Base-by-base conservation (phyloP, 352 stramenopile genomes). In the Blastocystis sp. region DNA sequence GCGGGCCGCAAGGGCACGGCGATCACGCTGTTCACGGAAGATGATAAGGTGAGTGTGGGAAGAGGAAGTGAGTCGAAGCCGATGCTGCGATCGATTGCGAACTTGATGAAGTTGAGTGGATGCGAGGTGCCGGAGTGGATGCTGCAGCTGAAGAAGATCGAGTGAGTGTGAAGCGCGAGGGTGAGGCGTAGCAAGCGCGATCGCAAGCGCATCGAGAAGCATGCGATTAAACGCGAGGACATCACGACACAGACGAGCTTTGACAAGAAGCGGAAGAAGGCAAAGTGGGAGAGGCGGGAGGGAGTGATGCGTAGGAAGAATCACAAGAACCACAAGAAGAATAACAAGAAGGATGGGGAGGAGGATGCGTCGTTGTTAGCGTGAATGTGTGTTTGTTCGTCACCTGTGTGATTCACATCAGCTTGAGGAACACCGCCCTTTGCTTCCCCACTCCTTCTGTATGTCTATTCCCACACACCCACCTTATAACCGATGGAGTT, bases 101-200 rank as follows among this genome's bases (percentile, higher is more conserved):
- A 99, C 88, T 94, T 99, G 60, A 98, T 98, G 94, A 96, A 97
- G 89, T 91, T 98, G n/a, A 97, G 93, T 67, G 96, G 96, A 45
- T 98, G 95, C 89, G 93, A 98, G 23, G 95, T 99, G 17, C 95
- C 95, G 17, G 93, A 97, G 52, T 99, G 96, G 96, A 99, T 99
- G 96, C 92, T 98, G 53, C 93, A 93, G 88, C 91, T 99, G 59
- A 97, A 97, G 90, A 96, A 90, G 84, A 88, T 76, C 11, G 52
- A 88, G n/a, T 76, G 66, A 34, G 88, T 53, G 52, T 23, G 56
- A 2, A 21, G 28, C 17, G 11, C 7, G 60, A 10, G 23, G 28
- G 67, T 80, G 52, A 80, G 11, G 21, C 34, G 41, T 43, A 79
- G 78, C 66, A 77, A 76, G 76, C 90, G 91, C 48, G 89, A 81